These are phyloP conservation scores for Saccharum officinarum DNA, from an alignment of 176 grass and related monocot species.

Conservation along the genomic window DNA sequence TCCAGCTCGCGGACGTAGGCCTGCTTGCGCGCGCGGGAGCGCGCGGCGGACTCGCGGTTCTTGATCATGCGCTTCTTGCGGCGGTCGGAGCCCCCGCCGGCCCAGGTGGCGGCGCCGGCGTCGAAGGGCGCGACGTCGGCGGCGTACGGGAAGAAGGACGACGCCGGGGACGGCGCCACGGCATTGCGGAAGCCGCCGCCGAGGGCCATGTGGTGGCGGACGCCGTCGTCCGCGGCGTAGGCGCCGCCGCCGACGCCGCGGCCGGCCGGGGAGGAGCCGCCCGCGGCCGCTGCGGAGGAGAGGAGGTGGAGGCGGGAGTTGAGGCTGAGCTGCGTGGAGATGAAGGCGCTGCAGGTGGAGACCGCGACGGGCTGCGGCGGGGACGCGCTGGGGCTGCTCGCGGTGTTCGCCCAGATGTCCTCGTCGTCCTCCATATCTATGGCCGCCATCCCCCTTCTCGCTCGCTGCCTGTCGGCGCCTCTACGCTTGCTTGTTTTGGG, in stretches of 20 bases:
- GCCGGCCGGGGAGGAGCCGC: not conserved
- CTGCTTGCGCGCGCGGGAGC: constrained; percentile 74
- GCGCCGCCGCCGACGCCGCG: not conserved
- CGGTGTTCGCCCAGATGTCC: constrained; percentile 46
- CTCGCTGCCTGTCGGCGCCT: not conserved
- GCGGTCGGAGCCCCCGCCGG: constrained; percentile 23
- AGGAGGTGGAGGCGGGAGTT: constrained; percentile 40
- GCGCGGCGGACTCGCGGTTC: constrained; percentile 79
- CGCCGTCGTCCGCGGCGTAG: not conserved
- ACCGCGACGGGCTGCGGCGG: not conserved
- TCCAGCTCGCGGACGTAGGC: constrained; percentile 46
- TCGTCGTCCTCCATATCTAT: constrained; percentile 47
- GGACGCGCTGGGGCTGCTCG: constrained; percentile 37
- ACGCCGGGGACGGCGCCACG: constrained; percentile 15
- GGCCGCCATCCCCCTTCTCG: not conserved
- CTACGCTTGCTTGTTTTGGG: constrained; percentile 28
- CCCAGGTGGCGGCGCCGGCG: not conserved
- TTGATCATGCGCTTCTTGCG: constrained; percentile 73
- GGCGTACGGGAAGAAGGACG: constrained; percentile 13
- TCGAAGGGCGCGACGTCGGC: constrained; percentile 12
- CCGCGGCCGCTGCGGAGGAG: not conserved
- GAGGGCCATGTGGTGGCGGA: not conserved
- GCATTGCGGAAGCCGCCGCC: constrained; percentile 35
- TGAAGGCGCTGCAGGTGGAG: not conserved
- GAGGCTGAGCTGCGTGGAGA: constrained; percentile 53